Base-by-base conservation (phyloP, 192 early-diverging fungal genomes). In the Rhizophagus sp. region DNA sequence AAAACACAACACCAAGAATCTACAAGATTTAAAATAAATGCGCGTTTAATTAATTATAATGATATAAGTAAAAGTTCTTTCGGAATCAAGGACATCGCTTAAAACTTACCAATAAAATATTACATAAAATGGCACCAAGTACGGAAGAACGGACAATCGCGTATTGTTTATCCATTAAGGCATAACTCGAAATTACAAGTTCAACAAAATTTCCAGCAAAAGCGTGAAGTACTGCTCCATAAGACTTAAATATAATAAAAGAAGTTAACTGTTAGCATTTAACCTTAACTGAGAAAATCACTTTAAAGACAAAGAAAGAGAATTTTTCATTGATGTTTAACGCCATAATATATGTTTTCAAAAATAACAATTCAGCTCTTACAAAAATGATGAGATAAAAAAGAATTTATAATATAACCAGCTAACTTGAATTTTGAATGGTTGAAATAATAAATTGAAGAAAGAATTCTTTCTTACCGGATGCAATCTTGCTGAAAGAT, bases 111-210 rank as follows among this genome's bases (percentile, higher is more conserved):
- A 98, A 88, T 49, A 98, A 85, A 83, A 97, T 84, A 82, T 99
- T 99, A 77, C 93, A 95, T 22, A 99, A 87, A 78, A 99, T 96
- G 30, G 95, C 95, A 13, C 97, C 97, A 17, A 99, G 87, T 63
- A 97, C 84, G 8, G 94, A 82, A 30, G 85, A 83, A 57, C 83
- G 85, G 24, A 86, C 85, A 50, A 86, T 81, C 11, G 52, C 24
- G 25, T 84, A 78, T 2, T 81, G 41, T 49, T 81, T 81, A 13
- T 83, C 83, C 9, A 65, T 49, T 36, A 86, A 72, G 4, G 85
- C 85, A 30, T 83, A 84, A 2, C 78, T 66, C 15, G 81, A 79
- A 49, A 82, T 76, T 8, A 83, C 81, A 70, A 86, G 69, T 72
- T 86, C 85, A 69, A 86, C 80, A 2, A 78, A 62, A 64, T 82